These are phyloP conservation scores for Sphagnum magellanicum DNA, from an alignment of 228 moss, liverwort and hornwort species.

Conservation along the genomic window DNA sequence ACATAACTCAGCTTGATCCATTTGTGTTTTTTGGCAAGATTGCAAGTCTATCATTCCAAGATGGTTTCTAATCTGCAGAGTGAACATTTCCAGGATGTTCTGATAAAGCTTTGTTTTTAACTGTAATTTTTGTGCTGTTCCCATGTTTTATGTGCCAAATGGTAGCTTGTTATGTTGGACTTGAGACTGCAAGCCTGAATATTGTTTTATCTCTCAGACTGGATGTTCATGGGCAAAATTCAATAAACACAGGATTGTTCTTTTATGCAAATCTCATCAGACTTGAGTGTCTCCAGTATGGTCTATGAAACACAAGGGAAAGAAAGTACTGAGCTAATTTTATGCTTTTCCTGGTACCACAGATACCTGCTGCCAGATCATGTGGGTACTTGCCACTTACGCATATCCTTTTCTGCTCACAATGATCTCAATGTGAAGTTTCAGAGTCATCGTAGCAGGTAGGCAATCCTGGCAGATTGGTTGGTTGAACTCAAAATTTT, in stretches of 20 bases:
- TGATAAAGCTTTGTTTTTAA: background rate
- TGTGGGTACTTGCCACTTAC: slow-evolving; percentile 91
- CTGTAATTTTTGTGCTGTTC: background rate
- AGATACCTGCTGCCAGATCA: slow-evolving; percentile 94
- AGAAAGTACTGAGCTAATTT: background rate
- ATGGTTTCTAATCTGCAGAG: no score
- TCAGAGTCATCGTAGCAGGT: slow-evolving; percentile 99
- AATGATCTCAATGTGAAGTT: slow-evolving; percentile 98
- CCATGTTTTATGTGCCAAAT: background rate
- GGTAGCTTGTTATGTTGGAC: no score
- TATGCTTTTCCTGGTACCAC: background rate
- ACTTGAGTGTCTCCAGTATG: background rate
- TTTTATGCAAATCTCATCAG: background rate
- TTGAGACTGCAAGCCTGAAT: background rate
- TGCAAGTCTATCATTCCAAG: background rate
- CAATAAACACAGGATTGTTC: background rate
- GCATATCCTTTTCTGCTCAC: slow-evolving; percentile 97
- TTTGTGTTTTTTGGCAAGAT: background rate
- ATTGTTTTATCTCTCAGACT: background rate
- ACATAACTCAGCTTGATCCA: background rate
- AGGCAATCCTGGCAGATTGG: background rate
- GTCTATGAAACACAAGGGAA: background rate
- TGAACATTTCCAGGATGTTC: background rate
- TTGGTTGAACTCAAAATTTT: no score
- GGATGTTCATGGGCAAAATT: no score